Evolutionary conservation across 345 rosid species (phyloP), one percentile per base, ranked within the genome.

Genomic region (Corchorus olitorius): DNA sequence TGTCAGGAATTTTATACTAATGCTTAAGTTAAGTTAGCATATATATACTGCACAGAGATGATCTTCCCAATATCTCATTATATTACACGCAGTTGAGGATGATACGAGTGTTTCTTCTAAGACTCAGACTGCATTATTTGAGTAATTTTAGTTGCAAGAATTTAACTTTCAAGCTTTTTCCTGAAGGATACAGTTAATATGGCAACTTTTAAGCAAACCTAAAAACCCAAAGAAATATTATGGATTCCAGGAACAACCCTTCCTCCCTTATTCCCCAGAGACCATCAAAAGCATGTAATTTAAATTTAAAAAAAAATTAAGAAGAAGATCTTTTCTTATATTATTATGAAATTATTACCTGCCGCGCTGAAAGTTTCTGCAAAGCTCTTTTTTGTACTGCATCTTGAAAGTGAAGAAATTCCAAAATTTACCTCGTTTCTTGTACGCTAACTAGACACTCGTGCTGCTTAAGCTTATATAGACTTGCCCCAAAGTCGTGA

Each of bases 311-410:
- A 5, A 12, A 53, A 1, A 27, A 58, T 2, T 4, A 2, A 45
- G 70, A 66, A 65, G 68, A 43, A 8, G 33, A n/a, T n/a, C n/a
- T n/a, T n/a, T n/a, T n/a, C n/a, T n/a, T n/a, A n/a, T n/a, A n/a
- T n/a, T n/a, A n/a, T n/a, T n/a, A n/a, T n/a, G n/a, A n/a, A n/a
- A n/a, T n/a, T n/a, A n/a, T n/a, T 39, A 90, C 98, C 87, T 83
- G 63, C 98, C 98, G 7, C 92, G 94, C 87, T 88, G 98, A 79
- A 90, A 93, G 70, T 93, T 87, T 78, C 95, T 92, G 78, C 98
- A 93, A 20, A 74, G 75, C 14, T 89, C 93, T 66, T 83, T 89
- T 79, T 77, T 88, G 17, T 45, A 49, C 16, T 73, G 74, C 82
- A 79, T 79, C 39, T 70, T 20, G 43, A 39, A 2, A 6, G 6